Evolutionary conservation across 805 yeast genomes (phyloP), one percentile per base, ranked within the genome.

Genomic region (Schwanniomyces pseudopolymorphus): DNA sequence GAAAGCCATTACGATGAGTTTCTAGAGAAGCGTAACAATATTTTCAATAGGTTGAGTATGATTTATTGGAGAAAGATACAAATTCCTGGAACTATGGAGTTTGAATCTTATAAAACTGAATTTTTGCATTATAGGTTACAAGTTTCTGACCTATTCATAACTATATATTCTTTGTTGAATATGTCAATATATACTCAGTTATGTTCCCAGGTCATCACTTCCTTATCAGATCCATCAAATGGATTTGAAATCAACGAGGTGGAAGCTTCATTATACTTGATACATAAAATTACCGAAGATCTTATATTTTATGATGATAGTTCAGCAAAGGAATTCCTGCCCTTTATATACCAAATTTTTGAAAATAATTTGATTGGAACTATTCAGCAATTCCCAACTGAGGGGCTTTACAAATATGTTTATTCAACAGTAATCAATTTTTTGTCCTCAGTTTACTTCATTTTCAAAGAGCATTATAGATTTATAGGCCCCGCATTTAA

Each of bases 71-170:
- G 73, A 2, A 89, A 89, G 54, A 72, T 82, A 3, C 84, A 79
- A 41, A 59, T 77, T 20, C 71, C 69, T 16, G 72, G 70, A 31
- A 58, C 62, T 4, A 56, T 57, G 6, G 61, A 61, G 2, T 56
- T 64, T 17, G 57, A 56, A 20, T 64, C 67, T 8, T 59, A 59
- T 21, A 62, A 69, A 47, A 74, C 76, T 17, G 95, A 85, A 52
- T 88, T 90, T 56, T 64, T 66, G 19, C 75, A 81, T 21, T 92
- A 81, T 63, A 76, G 97, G 54, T 68, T 80, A 26, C 92, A 86
- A 50, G 85, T 86, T 8, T 78, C 85, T 1, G 98, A 94, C 54
- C 72, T 91, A 33, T 79, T 88, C 52, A 94, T 89, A 45, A 72
- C 81, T 0, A 64, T 85, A 1, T 88, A 85, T 69, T 79, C 89